Evolutionary conservation across 768 basidiomycete genomes (phyloP).

Genomic region (Lyophyllum atratum): DNA sequence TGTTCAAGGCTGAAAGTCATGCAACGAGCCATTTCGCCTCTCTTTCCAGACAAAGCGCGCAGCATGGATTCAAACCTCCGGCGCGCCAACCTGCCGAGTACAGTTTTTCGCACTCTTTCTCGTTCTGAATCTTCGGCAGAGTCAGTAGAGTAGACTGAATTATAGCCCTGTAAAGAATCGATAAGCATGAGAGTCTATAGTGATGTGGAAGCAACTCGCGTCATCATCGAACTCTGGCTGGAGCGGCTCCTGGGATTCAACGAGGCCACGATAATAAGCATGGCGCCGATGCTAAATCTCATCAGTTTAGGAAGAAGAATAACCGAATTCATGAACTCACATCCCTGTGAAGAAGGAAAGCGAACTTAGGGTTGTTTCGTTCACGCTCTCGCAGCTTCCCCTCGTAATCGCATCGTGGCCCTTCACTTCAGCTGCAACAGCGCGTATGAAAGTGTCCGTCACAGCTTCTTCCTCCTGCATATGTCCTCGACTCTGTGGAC

Average conservation of each 20-base stretch:
- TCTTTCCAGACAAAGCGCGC: constrained; percentile 78
- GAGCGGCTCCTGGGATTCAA: constrained; percentile 54
- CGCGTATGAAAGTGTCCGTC: constrained; percentile 83
- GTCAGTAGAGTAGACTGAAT: constrained; percentile 89
- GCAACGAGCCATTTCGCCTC: constrained; percentile 89
- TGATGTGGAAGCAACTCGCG: constrained; percentile 32
- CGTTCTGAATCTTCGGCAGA: constrained; percentile 93
- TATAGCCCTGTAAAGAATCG: constrained; percentile 62
- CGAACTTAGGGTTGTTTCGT: constrained; percentile 78
- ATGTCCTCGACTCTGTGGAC: constrained; percentile 45
- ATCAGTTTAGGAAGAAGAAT: constrained; percentile 3
- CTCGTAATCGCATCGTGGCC: constrained; percentile 82
- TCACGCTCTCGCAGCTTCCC: constrained; percentile 74
- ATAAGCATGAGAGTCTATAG: background rate
- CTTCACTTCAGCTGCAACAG: constrained; percentile 83
- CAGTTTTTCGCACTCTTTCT: constrained; percentile 76
- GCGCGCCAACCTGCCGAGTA: constrained; percentile 77
- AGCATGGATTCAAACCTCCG: constrained; percentile 91
- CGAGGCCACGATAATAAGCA: constrained; percentile 68
- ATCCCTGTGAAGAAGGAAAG: constrained; percentile 65
- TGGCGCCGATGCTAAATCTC: constrained; percentile 64
- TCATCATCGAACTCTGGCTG: constrained; percentile 84
- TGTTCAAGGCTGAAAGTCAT: constrained; percentile 99
- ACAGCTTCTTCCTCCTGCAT: constrained; percentile 67
- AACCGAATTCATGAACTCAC: constrained; percentile 37